Conservation (phyloP, 1,284 basidiomycete species). For the Fistulinella cinereoalba region DNA sequence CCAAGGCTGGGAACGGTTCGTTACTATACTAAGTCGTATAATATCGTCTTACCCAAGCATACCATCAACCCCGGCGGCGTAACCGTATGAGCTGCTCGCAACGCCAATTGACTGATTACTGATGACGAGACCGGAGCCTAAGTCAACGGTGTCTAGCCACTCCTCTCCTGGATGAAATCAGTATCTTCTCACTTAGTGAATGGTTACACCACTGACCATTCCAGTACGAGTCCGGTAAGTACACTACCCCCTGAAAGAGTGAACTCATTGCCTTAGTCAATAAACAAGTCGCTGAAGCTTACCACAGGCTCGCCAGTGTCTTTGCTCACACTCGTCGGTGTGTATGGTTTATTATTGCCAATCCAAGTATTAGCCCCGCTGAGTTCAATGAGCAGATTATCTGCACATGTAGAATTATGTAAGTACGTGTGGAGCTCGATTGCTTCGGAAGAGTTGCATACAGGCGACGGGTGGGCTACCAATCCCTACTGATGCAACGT, state of each 20-base stretch:
- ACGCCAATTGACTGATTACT: slow-evolving; percentile 32
- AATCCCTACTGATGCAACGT: too few species aligned
- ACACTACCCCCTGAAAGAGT: too few species aligned
- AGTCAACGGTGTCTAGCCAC: slow-evolving; percentile 27
- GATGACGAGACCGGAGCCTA: slow-evolving; percentile 28
- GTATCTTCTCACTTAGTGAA: too few species aligned
- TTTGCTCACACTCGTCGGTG: slow-evolving; percentile 46
- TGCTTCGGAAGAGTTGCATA: too few species aligned
- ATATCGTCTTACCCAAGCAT: slow-evolving; percentile 18
- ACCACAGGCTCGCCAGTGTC: slow-evolving; percentile 45
- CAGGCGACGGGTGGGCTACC: too few species aligned
- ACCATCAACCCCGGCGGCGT: background rate
- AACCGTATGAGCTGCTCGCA: slow-evolving; percentile 19
- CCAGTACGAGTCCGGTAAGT: too few species aligned
- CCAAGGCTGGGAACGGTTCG: slow-evolving; percentile 39
- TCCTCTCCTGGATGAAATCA: slow-evolving; percentile 18
- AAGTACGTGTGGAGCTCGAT: too few species aligned
- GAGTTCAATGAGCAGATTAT: slow-evolving; percentile 28
- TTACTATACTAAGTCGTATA: slow-evolving; percentile 12
- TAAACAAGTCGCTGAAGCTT: too few species aligned
- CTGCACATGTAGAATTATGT: slow-evolving; percentile 9
- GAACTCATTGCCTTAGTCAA: too few species aligned
- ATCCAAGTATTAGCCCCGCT: slow-evolving; percentile 64
- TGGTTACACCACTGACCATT: too few species aligned
- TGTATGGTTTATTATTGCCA: slow-evolving; percentile 47